Percentiles rank a stretch among this genome's conserved stretches.
phyloP scores from a whole-genome alignment of 495 filamentous ascomycete genomes.

The Penicillium herquei region DNA sequence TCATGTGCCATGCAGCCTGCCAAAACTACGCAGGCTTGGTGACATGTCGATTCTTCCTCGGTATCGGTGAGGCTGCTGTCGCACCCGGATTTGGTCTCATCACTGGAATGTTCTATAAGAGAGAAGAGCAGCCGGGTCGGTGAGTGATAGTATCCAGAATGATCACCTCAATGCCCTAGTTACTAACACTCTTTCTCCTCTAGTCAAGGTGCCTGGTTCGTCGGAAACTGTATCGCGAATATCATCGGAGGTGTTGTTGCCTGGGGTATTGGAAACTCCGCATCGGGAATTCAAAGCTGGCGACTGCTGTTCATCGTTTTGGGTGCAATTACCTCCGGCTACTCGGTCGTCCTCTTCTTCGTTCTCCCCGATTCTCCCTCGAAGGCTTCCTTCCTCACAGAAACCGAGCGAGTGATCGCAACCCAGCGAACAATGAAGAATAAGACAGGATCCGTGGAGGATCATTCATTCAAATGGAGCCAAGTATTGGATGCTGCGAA shows the following conservation, averaged over 20 bases:
- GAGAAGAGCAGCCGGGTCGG: conserved; percentile 52
- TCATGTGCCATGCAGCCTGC: conserved; percentile 40
- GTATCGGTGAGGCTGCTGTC: conserved; percentile 53
- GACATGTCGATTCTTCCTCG: conserved; percentile 50
- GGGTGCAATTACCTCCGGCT: conserved; percentile 37
- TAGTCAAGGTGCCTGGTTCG: conserved; percentile 38
- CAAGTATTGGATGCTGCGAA: conserved; percentile 43
- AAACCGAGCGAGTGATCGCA: conserved; percentile 36
- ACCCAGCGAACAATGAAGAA: conserved; percentile 49
- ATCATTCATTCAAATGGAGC: conserved; percentile 45
- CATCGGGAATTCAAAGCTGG: conserved; percentile 37
- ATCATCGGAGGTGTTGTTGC: conserved; percentile 56
- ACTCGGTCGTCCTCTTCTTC: conserved; percentile 38
- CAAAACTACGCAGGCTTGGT: conserved; percentile 45
- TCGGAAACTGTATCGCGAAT: conserved; percentile 39
- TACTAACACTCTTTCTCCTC: conserved; percentile 22
- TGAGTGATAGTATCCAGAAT: conserved; percentile 22
- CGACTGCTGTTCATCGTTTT: conserved; percentile 43
- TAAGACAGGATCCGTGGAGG: conserved; percentile 34
- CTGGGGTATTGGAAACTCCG: conserved; percentile 50
- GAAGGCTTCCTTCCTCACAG: conserved; percentile 42
- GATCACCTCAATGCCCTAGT: background rate
- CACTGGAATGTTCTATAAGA: conserved; percentile 55
- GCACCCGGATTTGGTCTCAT: conserved; percentile 58
- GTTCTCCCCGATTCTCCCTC: conserved; percentile 51